These are phyloP conservation scores for Rubus parviflorus DNA, from an alignment of 306 rosid species.

Conservation along the genomic window DNA sequence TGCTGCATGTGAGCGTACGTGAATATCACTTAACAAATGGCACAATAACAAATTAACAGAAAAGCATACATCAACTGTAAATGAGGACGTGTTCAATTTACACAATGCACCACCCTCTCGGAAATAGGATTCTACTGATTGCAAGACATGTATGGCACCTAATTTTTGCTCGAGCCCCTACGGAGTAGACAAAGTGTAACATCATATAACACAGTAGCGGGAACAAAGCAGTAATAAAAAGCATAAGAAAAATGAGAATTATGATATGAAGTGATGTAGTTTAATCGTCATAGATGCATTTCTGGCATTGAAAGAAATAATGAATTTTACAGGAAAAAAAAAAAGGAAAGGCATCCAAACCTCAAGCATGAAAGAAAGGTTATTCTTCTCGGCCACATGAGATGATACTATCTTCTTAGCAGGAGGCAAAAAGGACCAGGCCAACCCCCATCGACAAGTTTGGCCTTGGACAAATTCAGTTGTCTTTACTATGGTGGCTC, in stretches of 20 bases:
- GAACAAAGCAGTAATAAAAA: constrained; percentile 12
- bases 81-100: constrained; percentile 64
- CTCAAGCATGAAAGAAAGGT: constrained; percentile 69
- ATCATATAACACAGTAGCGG: constrained; percentile 20
- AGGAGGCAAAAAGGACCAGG: constrained; percentile 88
- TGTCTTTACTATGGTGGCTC: constrained; percentile 77
- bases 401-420: constrained; percentile 41
- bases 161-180: constrained; percentile 66
- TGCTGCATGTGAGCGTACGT: constrained; percentile 20
- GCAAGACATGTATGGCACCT: constrained; percentile 70
- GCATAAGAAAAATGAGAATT: neutral
- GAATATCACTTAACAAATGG: constrained; percentile 14
- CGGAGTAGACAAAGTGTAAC: constrained; percentile 22
- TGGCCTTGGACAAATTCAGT: constrained; percentile 91
- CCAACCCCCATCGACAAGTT: constrained; percentile 85
- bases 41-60: constrained; percentile 2
- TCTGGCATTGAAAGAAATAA: neutral
- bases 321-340: neutral
- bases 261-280: neutral
- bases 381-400: constrained; percentile 50
- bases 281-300: neutral
- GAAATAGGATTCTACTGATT: constrained; percentile 57
- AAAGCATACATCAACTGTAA: constrained; percentile 69
- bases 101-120: constrained; percentile 50
- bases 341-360: constrained; percentile 16